Percentiles rank a stretch among this genome's conserved stretches.
Evolutionary conservation across 2,329 filamentous ascomycete species (phyloP).

Genomic region (Ophiosphaerella narmari): DNA sequence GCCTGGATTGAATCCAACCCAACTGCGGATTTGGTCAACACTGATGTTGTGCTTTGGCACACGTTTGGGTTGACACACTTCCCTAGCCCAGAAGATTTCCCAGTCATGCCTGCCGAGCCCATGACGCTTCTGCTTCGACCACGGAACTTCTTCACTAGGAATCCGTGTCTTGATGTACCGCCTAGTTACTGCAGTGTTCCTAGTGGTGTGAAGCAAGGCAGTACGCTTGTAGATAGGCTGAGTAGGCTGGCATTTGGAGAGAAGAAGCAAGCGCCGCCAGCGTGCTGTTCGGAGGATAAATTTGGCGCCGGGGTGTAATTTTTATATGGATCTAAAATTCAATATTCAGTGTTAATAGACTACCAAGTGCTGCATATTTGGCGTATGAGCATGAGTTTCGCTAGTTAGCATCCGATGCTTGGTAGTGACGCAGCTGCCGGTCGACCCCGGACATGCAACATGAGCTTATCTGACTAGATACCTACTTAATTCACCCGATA

Average conservation of each 20-base stretch:
- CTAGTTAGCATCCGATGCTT: background rate
- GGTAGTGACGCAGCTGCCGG: conserved; percentile 10
- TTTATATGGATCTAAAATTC: background rate
- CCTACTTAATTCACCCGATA: background rate
- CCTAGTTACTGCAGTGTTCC: conserved; percentile 76
- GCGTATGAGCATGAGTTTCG: too few relatives aligned
- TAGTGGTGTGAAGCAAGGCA: conserved; percentile 64
- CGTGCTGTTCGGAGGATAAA: conserved; percentile 23
- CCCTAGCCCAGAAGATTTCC: conserved; percentile 87
- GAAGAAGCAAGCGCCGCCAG: conserved; percentile 27
- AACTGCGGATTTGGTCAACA: conserved; percentile 72
- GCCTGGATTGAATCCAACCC: conserved; percentile 76
- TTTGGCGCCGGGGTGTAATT: conserved; percentile 23
- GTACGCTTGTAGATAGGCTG: conserved; percentile 54
- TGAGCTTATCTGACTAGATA: background rate
- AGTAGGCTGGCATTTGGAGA: conserved; percentile 55
- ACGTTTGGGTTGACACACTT: conserved; percentile 92
- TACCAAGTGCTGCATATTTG: too few relatives aligned
- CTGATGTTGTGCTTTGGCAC: conserved; percentile 89
- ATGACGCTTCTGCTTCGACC: conserved; percentile 81
- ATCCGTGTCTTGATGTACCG: conserved; percentile 80
- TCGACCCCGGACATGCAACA: background rate
- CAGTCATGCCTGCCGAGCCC: conserved; percentile 81
- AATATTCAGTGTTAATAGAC: too few relatives aligned
- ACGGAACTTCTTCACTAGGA: conserved; percentile 79